A percentile compares a stretch with the other conserved stretches of the same genome.
These are phyloP conservation scores for Exophiala spinifera DNA, from an alignment of 2,329 filamentous ascomycete species.

Conservation along the genomic window DNA sequence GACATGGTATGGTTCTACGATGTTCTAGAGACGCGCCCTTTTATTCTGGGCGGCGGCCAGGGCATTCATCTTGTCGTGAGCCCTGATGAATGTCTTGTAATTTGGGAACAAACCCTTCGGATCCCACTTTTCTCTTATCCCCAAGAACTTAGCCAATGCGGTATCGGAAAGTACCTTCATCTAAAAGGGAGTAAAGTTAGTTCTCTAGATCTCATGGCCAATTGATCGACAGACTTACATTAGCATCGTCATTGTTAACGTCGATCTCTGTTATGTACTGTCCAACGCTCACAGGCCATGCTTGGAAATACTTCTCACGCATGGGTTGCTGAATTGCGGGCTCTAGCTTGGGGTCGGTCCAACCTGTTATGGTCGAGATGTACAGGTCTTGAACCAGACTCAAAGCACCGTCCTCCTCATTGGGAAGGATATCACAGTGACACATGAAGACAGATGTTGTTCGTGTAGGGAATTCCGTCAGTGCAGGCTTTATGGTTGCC, in stretches of 20 bases:
- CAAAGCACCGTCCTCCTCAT: conserved; percentile 1
- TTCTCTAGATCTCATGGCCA: background rate
- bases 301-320: background rate
- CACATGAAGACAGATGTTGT: conserved; percentile 5
- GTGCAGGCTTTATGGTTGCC: background rate
- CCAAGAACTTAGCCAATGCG: conserved; percentile 1
- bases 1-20: too few species aligned
- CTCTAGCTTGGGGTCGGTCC: conserved; percentile 6
- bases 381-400: conserved; percentile 2
- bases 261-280: conserved; percentile 5
- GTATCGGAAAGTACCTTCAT: conserved; percentile 4
- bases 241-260: conserved; percentile 6
- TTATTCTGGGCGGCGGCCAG: too few species aligned
- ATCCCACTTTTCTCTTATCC: conserved; percentile 1
- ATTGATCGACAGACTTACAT: background rate
- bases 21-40: too few species aligned
- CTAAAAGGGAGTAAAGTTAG: background rate
- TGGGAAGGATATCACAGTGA: background rate
- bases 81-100: conserved; percentile 1
- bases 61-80: conserved; percentile 6
- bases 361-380: conserved; percentile 5
- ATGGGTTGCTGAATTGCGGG: conserved; percentile 4
- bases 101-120: conserved; percentile 4
- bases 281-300: background rate
- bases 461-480: conserved; percentile 3